Conservation (phyloP, 1,284 basidiomycete species). For the Cystobasidium sp. region DNA sequence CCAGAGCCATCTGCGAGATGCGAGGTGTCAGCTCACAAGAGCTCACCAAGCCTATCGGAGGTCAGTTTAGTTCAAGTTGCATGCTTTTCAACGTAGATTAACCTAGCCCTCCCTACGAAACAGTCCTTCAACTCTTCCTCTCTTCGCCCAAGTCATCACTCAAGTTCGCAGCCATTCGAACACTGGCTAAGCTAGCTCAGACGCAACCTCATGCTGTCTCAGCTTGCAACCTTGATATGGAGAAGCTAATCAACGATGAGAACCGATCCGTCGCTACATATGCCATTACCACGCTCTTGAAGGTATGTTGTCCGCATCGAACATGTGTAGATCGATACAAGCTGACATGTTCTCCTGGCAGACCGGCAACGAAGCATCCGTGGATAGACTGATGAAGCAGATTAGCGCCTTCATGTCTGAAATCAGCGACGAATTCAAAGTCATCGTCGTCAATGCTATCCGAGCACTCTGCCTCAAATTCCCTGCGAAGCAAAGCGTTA, state of each 20-base stretch:
- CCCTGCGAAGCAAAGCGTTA: conserved; percentile 91
- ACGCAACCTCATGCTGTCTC: conserved; percentile 84
- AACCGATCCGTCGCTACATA: conserved; percentile 98
- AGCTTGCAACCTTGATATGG: conserved; percentile 94
- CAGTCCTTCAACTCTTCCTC: conserved; percentile 86
- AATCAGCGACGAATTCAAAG: conserved; percentile 99
- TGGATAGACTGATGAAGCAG: conserved; percentile 99
- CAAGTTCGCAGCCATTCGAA: conserved; percentile 97
- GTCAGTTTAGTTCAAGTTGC: conserved; percentile 58
- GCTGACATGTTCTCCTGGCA: conserved; percentile 48
- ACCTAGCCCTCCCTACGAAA: neutral
- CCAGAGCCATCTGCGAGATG: conserved; percentile 96
- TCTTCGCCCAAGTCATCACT: conserved; percentile 90
- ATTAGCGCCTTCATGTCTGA: conserved; percentile 99
- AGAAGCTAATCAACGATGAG: conserved; percentile 93
- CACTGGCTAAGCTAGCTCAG: conserved; percentile 83
- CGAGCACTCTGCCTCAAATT: conserved; percentile 98
- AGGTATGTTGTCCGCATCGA: conserved; percentile 63
- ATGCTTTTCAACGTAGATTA: neutral
- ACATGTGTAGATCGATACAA: neutral
- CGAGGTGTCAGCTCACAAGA: conserved; percentile 77
- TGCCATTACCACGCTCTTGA: conserved; percentile 96
- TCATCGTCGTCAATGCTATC: conserved; percentile 98
- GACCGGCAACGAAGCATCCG: conserved; percentile 98
- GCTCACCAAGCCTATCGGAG: conserved; percentile 82